Conservation (phyloP, 352 stramenopile species). For the Globisporangium cederbergense region DNA sequence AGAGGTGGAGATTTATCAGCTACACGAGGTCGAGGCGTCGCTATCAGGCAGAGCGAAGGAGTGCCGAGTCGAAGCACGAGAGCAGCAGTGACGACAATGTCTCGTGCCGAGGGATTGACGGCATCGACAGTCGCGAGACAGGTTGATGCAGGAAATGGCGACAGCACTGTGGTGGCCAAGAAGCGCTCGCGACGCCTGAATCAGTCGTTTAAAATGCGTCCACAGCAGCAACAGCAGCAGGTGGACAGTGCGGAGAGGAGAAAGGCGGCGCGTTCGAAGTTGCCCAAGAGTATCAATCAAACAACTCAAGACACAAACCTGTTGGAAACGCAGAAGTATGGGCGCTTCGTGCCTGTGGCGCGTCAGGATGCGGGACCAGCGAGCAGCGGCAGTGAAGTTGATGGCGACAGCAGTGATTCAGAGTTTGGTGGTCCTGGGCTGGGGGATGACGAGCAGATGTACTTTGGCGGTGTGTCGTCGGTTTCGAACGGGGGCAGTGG, state of each 20-base stretch:
- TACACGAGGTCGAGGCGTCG: background rate
- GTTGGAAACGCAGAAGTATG: conserved; percentile 37
- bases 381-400: background rate
- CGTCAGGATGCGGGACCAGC: background rate
- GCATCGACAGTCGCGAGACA: background rate
- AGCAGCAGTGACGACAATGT: background rate
- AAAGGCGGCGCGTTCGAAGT: conserved; percentile 2
- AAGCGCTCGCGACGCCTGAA: conserved; percentile 26
- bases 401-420: background rate
- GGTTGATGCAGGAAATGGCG: background rate
- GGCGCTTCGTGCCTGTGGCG: conserved; percentile 29
- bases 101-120: background rate
- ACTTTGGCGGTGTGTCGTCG: conserved; percentile 71
- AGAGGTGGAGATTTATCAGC: background rate
- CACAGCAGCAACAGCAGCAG: conserved; percentile 5
- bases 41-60: background rate
- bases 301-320: conserved; percentile 9
- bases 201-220: conserved; percentile 4
- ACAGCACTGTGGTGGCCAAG: conserved; percentile 12
- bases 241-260: background rate
- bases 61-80: background rate
- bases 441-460: conserved; percentile 14
- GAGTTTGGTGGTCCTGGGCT: background rate
- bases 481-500: conserved; percentile 54
- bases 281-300: background rate